phyloP scores from a whole-genome alignment of 2,329 filamentous ascomycete genomes.

The Zymoseptoria tritici region DNA sequence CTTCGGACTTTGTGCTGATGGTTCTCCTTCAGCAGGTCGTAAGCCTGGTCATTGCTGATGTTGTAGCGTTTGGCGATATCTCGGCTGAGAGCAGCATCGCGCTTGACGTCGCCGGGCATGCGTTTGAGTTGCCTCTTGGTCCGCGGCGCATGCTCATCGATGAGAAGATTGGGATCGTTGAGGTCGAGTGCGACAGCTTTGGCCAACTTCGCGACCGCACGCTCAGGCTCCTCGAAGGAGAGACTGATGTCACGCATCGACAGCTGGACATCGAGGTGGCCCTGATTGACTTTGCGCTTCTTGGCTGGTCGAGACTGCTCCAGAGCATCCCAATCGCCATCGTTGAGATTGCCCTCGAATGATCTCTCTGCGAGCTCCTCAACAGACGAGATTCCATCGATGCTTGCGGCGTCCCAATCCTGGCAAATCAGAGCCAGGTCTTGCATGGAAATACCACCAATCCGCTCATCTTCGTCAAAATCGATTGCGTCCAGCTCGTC shows the following conservation, averaged over 20 bases:
- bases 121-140: constrained; percentile 49
- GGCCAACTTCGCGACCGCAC: constrained; percentile 62
- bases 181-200: constrained; percentile 78
- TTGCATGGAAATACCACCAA: constrained; percentile 67
- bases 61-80: constrained; percentile 81
- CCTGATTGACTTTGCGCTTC: constrained; percentile 52
- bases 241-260: constrained; percentile 15
- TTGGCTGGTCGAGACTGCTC: constrained; percentile 45
- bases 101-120: constrained; percentile 50
- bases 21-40: constrained; percentile 92
- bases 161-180: constrained; percentile 77
- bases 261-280: constrained; percentile 13
- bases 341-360: constrained; percentile 15
- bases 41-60: constrained; percentile 91
- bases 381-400: constrained; percentile 34
- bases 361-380: constrained; percentile 22
- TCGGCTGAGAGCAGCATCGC: constrained; percentile 61
- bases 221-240: constrained; percentile 73
- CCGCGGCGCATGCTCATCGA: constrained; percentile 65
- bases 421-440: constrained; percentile 81
- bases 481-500: constrained; percentile 45
- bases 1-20: constrained; percentile 93
- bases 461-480: constrained; percentile 53
- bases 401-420: constrained; percentile 68
- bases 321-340: constrained; percentile 32